Conservation (phyloP, 192 early-diverging fungal species). For the Bifiguratus adelaidae region DNA sequence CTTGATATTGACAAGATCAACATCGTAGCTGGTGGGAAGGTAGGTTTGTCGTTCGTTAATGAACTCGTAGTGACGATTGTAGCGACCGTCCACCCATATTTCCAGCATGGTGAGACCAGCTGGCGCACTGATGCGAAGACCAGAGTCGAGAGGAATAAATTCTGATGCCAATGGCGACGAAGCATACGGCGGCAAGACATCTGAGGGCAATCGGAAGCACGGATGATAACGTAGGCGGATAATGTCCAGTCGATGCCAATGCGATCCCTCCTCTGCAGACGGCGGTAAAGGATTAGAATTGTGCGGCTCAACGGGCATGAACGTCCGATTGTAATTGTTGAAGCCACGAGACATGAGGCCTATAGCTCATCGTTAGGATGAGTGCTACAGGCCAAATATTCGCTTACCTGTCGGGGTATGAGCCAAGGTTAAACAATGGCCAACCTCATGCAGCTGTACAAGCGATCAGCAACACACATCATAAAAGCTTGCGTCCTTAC, state of each 20-base stretch:
- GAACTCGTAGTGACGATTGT: slow-evolving; percentile 42
- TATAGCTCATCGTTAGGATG: background rate
- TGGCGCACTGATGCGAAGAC: slow-evolving; percentile 18
- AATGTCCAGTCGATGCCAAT: slow-evolving; percentile 54
- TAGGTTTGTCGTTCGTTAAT: slow-evolving; percentile 12
- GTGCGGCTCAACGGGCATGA: slow-evolving; percentile 46
- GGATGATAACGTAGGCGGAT: slow-evolving; percentile 47
- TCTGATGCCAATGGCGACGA: too few species aligned
- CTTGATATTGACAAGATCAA: slow-evolving; percentile 3
- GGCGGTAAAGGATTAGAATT: slow-evolving; percentile 31
- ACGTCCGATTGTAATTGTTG: slow-evolving; percentile 56
- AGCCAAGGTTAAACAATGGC: slow-evolving; percentile 45
- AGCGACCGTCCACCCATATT: slow-evolving; percentile 31
- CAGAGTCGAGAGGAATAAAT: slow-evolving; percentile 19
- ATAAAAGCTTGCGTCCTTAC: background rate
- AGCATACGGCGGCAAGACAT: slow-evolving; percentile 13
- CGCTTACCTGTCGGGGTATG: slow-evolving; percentile 38
- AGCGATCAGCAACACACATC: too few species aligned
- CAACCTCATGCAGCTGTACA: slow-evolving; percentile 53
- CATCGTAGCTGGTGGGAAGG: background rate
- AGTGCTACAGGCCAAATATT: background rate
- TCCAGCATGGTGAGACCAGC: slow-evolving; percentile 49
- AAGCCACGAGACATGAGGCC: slow-evolving; percentile 55
- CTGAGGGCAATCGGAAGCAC: slow-evolving; percentile 42
- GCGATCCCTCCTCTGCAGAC: slow-evolving; percentile 42